Conservation (phyloP, 768 basidiomycete species). For the Kwoniella sp. region DNA sequence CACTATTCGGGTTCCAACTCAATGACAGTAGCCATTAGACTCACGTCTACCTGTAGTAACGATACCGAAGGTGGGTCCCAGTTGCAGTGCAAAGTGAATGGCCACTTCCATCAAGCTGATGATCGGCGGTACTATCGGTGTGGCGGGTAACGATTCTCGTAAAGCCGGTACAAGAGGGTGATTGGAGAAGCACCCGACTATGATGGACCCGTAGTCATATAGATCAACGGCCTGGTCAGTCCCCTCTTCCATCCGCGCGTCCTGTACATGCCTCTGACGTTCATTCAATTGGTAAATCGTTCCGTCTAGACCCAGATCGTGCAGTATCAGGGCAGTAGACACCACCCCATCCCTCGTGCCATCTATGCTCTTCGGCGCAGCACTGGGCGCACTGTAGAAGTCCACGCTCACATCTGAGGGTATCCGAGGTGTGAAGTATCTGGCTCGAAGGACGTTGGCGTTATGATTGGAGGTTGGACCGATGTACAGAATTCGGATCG, state of each 20-base stretch:
- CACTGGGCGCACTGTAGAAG: constrained; percentile 17
- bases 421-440: not conserved
- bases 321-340: constrained; percentile 12
- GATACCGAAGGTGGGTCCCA: constrained; percentile 17
- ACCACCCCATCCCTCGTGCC: constrained; percentile 23
- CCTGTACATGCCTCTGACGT: too few species aligned
- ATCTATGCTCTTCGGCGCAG: constrained; percentile 17
- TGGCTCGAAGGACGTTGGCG: constrained; percentile 11
- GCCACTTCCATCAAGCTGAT: constrained; percentile 18
- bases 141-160: constrained; percentile 9
- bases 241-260: not conserved
- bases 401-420: not conserved
- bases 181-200: constrained; percentile 17
- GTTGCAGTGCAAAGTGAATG: constrained; percentile 12
- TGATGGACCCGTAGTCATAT: constrained; percentile 9
- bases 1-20: too few species aligned
- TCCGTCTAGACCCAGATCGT: constrained; percentile 5
- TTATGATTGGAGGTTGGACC: not conserved
- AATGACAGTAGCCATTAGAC: not conserved
- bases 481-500: not conserved
- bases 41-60: constrained; percentile 23
- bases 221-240: not conserved
- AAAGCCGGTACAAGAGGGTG: constrained; percentile 17
- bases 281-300: too few species aligned
- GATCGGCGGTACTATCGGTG: not conserved